Conservation (phyloP, 441 rosid genomes). For the Brassica balearica region DNA sequence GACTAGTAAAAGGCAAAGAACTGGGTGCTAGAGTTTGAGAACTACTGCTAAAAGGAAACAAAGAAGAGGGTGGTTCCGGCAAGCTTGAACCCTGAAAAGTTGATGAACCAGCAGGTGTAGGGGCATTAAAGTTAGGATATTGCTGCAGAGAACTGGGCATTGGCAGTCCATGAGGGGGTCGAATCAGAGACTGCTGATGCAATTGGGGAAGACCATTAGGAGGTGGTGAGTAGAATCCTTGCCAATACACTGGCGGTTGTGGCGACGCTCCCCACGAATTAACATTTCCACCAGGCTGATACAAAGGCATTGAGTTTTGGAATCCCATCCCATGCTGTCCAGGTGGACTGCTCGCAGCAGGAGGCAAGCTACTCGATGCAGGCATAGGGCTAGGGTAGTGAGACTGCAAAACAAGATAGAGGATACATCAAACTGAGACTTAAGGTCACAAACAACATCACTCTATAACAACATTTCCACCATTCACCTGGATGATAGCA, state of each 20-base stretch:
- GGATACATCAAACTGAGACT: too few species aligned
- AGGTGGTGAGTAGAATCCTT: conserved; percentile 77
- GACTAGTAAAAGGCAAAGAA: conserved; percentile 39
- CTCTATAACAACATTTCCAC: conserved; percentile 8
- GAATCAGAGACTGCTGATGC: conserved; percentile 83
- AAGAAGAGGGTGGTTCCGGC: conserved; percentile 60
- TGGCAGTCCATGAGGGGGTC: conserved; percentile 74
- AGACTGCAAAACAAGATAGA: conserved; percentile 60
- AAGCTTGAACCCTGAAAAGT: conserved; percentile 54
- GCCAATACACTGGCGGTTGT: conserved; percentile 85
- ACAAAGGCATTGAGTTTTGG: conserved; percentile 78
- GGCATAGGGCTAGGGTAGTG: conserved; percentile 76
- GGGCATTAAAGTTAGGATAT: conserved; percentile 68
- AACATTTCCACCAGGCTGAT: conserved; percentile 85
- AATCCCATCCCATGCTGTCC: conserved; percentile 66
- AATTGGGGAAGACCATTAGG: conserved; percentile 79
- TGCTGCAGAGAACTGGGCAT: conserved; percentile 76
- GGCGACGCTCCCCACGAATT: conserved; percentile 85
- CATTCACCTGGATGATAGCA: conserved; percentile 87
- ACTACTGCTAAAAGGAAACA: conserved; percentile 45
- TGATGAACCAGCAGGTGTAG: conserved; percentile 59
- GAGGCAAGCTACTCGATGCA: conserved; percentile 63
- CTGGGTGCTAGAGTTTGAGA: conserved; percentile 35
- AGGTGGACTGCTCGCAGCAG: conserved; percentile 61
- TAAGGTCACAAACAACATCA: background rate